phyloP scores from a whole-genome alignment of 2,329 filamentous ascomycete species.

The Claviceps sp. region DNA sequence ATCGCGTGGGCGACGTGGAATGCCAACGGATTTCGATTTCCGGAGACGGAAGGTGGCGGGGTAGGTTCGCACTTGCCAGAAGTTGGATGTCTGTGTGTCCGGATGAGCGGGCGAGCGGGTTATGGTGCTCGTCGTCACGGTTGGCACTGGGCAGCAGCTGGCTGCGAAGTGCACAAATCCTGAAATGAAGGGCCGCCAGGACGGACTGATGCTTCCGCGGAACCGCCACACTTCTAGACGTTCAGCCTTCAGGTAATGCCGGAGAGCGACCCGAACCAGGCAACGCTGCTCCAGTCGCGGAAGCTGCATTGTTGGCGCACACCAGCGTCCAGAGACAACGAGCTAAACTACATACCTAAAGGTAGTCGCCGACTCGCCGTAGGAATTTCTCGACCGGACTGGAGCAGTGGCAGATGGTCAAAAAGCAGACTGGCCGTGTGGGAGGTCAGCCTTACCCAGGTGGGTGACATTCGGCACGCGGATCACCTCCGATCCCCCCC shows the following conservation, averaged over 20 bases:
- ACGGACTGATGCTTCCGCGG: too few species aligned
- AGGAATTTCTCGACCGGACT: background rate
- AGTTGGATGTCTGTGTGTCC: background rate
- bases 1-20: conserved; percentile 3
- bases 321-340: too few species aligned
- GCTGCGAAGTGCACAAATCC: background rate
- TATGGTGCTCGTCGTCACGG: background rate
- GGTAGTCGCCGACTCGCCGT: background rate
- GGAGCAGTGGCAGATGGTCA: background rate
- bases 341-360: background rate
- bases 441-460: background rate
- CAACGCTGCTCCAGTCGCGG: background rate
- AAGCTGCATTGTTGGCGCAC: too few species aligned
- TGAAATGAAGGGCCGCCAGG: background rate
- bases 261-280: background rate
- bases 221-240: too few species aligned
- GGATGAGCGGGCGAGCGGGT: background rate
- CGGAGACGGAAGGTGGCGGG: conserved; percentile 8
- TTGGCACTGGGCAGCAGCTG: background rate
- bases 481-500: too few species aligned
- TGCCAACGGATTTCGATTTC: conserved; percentile 7
- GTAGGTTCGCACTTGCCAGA: conserved; percentile 3
- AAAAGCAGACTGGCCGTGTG: background rate
- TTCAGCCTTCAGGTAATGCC: background rate
- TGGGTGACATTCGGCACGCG: background rate